These are phyloP conservation scores for Meredithiella fracta DNA, from an alignment of 2,329 filamentous ascomycete genomes.

Conservation along the genomic window DNA sequence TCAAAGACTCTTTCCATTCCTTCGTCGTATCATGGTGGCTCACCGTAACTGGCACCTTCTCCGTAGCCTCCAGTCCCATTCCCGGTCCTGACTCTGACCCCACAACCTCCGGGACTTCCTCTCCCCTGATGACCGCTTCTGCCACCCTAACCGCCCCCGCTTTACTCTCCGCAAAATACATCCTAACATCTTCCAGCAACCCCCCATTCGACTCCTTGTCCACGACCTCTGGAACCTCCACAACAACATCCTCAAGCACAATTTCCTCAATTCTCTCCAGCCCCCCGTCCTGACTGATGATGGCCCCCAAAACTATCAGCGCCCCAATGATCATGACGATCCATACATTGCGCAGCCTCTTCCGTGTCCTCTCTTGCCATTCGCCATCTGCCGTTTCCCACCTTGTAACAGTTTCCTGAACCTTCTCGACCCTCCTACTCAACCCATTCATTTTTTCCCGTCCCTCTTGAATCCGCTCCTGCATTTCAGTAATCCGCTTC, in stretches of 20 bases:
- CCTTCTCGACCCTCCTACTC: conserved; percentile 45
- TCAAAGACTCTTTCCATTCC: conserved; percentile 24
- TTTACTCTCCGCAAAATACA: not conserved
- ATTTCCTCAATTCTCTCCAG: conserved; percentile 1
- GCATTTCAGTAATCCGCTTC: conserved; percentile 42
- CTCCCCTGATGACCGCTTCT: not conserved
- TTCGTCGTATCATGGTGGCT: conserved; percentile 5
- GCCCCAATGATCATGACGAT: conserved; percentile 34
- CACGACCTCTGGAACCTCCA: not conserved
- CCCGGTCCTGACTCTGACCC: not conserved
- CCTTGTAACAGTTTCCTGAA: conserved; percentile 45
- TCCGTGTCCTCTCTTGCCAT: conserved; percentile 51
- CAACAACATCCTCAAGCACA: not conserved
- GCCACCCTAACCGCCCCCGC: not conserved
- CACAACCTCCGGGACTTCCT: not conserved
- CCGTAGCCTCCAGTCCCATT: not conserved
- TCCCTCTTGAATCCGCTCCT: conserved; percentile 42
- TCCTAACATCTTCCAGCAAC: not conserved
- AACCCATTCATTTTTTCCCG: conserved; percentile 43
- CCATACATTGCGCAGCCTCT: conserved; percentile 47
- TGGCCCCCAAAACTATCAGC: conserved; percentile 29
- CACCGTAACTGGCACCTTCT: not conserved
- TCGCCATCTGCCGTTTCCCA: conserved; percentile 52
- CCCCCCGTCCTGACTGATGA: conserved; percentile 20
- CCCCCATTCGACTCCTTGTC: not conserved